These are phyloP conservation scores for Nicotiana benthamiana DNA, from an alignment of 257 asterid species.

Conservation along the genomic window DNA sequence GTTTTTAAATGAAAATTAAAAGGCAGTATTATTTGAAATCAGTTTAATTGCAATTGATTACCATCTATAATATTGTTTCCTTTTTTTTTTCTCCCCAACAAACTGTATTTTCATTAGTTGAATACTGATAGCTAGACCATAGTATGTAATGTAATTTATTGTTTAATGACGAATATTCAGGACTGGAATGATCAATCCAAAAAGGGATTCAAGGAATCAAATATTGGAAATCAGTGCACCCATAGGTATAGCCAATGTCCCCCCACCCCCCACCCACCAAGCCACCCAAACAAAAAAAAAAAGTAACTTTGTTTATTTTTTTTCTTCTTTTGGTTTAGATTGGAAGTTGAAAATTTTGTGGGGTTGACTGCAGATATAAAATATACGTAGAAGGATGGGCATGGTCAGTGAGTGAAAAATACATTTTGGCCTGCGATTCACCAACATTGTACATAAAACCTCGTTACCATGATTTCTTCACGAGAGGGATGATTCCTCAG, in stretches of 20 bases:
- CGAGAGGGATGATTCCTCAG: slow-evolving; percentile 67
- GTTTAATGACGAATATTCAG: slow-evolving; percentile 18
- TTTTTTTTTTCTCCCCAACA: background rate
- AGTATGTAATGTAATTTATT: background rate
- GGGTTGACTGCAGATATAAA: slow-evolving; percentile 48
- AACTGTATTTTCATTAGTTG: background rate
- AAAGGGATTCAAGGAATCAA: slow-evolving; percentile 45
- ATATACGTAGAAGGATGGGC: slow-evolving; percentile 86
- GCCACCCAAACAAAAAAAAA: too few species aligned
- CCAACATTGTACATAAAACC: slow-evolving; percentile 59
- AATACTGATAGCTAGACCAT: background rate
- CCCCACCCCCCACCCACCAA: too few species aligned
- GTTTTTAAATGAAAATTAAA: background rate
- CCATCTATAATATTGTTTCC: background rate
- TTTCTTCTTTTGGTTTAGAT: background rate
- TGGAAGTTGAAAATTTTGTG: background rate
- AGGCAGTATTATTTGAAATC: background rate
- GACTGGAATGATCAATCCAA: slow-evolving; percentile 50
- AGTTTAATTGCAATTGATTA: background rate
- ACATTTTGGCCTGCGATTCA: slow-evolving; percentile 76
- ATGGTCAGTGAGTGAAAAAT: slow-evolving; percentile 89
- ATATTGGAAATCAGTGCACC: slow-evolving; percentile 54
- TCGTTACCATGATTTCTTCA: slow-evolving; percentile 72
- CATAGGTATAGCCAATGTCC: slow-evolving; percentile 28
- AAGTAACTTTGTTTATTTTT: too few species aligned